These are phyloP conservation scores for Arctostaphylos glauca DNA, from an alignment of 148 eudicot genomes.

Conservation along the genomic window DNA sequence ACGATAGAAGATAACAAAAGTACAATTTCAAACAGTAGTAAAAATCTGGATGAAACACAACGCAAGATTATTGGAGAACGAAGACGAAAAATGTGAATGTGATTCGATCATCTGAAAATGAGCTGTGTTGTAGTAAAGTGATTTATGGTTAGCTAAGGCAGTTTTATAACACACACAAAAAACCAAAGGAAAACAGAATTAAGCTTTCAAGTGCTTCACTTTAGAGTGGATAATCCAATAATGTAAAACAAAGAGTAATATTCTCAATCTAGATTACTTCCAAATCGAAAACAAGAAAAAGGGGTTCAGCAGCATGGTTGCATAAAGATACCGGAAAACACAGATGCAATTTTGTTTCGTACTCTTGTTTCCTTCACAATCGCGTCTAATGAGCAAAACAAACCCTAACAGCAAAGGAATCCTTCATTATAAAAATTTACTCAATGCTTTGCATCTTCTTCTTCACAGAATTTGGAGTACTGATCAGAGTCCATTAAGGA, in stretches of 20 bases:
- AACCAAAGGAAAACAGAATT: too few relatives aligned
- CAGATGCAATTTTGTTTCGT: background rate
- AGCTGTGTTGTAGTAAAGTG: too few relatives aligned
- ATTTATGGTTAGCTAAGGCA: too few relatives aligned
- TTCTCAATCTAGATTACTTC: background rate
- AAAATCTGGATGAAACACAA: too few relatives aligned
- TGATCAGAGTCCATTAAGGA: constrained; percentile 71
- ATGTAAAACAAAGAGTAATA: background rate
- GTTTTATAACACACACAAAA: too few relatives aligned
- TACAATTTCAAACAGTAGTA: too few relatives aligned
- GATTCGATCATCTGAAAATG: too few relatives aligned
- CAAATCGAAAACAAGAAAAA: background rate
- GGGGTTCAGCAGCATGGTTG: background rate
- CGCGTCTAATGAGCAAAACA: background rate
- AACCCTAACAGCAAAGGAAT: background rate
- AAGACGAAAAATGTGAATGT: too few relatives aligned
- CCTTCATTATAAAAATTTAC: background rate
- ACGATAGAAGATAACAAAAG: too few relatives aligned
- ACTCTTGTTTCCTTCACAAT: background rate
- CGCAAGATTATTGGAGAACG: too few relatives aligned
- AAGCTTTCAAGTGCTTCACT: too few relatives aligned
- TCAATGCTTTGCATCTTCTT: constrained; percentile 80
- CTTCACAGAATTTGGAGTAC: constrained; percentile 85
- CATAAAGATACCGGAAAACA: background rate
- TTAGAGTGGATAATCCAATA: background rate